Conservation (phyloP, 495 filamentous ascomycete species). For the Neohortaea acidophila region DNA sequence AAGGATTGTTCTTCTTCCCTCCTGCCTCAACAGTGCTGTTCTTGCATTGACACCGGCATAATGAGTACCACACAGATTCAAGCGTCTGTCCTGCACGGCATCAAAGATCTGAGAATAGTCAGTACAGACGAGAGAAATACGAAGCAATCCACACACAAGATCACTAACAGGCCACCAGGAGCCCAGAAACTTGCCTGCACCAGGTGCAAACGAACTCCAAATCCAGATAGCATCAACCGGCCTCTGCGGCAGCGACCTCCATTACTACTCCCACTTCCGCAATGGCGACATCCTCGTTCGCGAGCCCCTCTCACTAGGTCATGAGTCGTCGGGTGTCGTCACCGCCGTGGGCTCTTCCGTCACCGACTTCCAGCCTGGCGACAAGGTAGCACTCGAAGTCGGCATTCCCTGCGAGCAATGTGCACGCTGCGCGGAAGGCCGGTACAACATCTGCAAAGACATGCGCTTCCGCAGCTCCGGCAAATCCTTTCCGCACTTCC, state of each 20-base stretch:
- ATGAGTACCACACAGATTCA: conserved; percentile 15
- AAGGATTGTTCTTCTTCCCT: too few species aligned
- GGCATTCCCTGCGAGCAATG: conserved; percentile 65
- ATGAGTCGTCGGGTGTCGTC: conserved; percentile 45
- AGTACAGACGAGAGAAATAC: conserved; percentile 1
- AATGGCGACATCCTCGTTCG: conserved; percentile 51
- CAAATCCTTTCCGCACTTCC: conserved; percentile 60
- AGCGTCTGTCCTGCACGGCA: conserved; percentile 30
- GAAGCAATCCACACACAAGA: too few species aligned
- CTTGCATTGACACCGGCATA: too few species aligned
- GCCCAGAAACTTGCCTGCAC: conserved; percentile 30
- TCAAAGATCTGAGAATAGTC: conserved; percentile 29
- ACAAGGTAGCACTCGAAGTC: conserved; percentile 70
- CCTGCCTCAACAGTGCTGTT: too few species aligned
- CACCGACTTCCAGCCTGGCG: conserved; percentile 37
- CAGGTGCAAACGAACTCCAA: conserved; percentile 38
- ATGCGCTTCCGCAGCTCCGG: conserved; percentile 70
- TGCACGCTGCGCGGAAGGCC: conserved; percentile 45
- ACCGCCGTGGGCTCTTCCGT: conserved; percentile 37
- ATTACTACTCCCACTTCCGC: conserved; percentile 52
- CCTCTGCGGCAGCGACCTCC: conserved; percentile 49
- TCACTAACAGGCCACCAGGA: conserved; percentile 26
- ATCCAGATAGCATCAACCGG: conserved; percentile 44
- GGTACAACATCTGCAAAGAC: conserved; percentile 74
- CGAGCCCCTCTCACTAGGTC: conserved; percentile 48